Percentiles rank a stretch among this genome's conserved stretches.
Evolutionary conservation across 1,139 yeast genomes (phyloP).

Genomic region (Pichia sp.): DNA sequence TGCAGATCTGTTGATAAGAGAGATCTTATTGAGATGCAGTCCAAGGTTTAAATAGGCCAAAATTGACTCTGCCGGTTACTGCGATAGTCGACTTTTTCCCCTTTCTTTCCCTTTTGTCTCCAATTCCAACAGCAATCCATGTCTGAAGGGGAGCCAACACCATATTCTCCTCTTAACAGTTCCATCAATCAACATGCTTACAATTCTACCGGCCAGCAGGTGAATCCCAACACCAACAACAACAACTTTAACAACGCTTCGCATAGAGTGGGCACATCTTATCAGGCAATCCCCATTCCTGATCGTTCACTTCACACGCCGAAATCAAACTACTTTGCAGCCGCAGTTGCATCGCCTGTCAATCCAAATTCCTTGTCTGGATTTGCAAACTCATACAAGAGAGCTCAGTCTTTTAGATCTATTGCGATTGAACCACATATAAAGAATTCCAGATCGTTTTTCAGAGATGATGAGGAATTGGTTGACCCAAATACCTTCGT

Average conservation of each 20-base stretch:
- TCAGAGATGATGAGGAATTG: conserved; percentile 49
- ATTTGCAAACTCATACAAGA: conserved; percentile 68
- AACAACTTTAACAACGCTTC: not conserved
- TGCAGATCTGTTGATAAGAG: too few species aligned
- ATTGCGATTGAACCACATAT: conserved; percentile 43
- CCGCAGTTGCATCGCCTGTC: conserved; percentile 33
- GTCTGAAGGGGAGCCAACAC: too few species aligned
- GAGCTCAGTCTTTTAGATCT: conserved; percentile 67
- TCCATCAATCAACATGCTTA: too few species aligned
- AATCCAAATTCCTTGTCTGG: conserved; percentile 49
- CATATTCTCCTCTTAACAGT: too few species aligned
- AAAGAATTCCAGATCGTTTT: conserved; percentile 39
- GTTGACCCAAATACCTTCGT: conserved; percentile 66
- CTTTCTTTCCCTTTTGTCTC: too few species aligned
- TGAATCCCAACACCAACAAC: not conserved
- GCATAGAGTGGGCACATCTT: not conserved
- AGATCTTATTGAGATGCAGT: too few species aligned
- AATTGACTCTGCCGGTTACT: too few species aligned
- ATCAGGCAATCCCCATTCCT: conserved; percentile 17
- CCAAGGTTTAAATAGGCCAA: too few species aligned
- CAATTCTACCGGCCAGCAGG: too few species aligned
- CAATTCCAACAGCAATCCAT: too few species aligned
- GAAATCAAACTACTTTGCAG: conserved; percentile 20
- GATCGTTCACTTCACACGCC: conserved; percentile 10
- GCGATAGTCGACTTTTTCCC: too few species aligned